Evolutionary conservation across 2,329 filamentous ascomycete genomes (phyloP), one percentile per base, ranked within the genome.

Genomic region (Sordariomycetes sp.): DNA sequence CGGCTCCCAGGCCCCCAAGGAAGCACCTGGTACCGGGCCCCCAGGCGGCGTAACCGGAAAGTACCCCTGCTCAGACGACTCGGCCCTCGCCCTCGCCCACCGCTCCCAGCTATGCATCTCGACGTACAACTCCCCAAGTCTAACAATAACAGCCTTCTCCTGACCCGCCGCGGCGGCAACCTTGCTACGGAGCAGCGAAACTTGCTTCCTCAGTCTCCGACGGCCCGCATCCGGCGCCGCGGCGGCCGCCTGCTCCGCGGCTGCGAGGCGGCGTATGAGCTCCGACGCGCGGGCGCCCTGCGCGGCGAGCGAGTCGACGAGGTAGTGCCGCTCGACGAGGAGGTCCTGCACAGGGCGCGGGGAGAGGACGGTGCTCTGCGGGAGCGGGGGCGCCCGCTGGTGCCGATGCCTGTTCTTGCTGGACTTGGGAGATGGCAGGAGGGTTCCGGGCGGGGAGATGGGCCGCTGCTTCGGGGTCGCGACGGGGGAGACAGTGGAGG

Each of bases 81-180:
- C n/a, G 10, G 7, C 20, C 45, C 45, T 50, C 45, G 22, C 45
- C 45, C 45, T 24, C 45, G 62, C 62, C 69, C 69, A 72, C 2
- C 71, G 65, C 55, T 75, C 71, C 2, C 71, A 69, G 45, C 70
- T 73, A 61, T 74, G 72, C 15, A 77, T 71, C 64, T 82, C 77
- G 17, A 75, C 65, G 36, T 73, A 69, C 15, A 82, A 61, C 58
- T 81, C 77, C 13, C 72, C 67, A n/a, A 82, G 66, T 2, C 77
- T 68, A 17, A 67, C 58, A 45, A 76, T 64, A 7, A 80, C 72
- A 17, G 67, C 61, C 56, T 67, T 71, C 62, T 82, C 74, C 62
- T 80, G 75, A 56, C 72, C 68, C 2, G 72, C 71, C 0, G 70
- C 72, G 51, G 74, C 69, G n/a, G 67, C 63, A 35, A 82, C 70